A percentile compares a stretch with the other conserved stretches of the same genome.
Evolutionary conservation across 306 rosid genomes (phyloP).

Genomic region (Luffa acutangula): DNA sequence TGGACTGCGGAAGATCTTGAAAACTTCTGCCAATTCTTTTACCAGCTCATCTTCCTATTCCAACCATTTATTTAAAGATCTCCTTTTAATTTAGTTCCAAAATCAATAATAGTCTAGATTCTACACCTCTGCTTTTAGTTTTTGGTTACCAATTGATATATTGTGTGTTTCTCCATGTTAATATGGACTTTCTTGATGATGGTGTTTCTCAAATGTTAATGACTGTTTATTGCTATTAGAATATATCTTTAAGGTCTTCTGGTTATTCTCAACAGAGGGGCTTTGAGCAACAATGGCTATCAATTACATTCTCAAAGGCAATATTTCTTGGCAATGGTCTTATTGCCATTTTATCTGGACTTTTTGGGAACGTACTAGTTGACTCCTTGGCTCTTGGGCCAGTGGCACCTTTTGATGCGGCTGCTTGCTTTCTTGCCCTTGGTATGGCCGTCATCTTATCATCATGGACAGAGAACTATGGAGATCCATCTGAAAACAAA

Average conservation of each 20-base stretch:
- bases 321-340: slow-evolving; percentile 93
- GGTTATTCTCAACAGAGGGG: slow-evolving; percentile 49
- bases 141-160: not conserved
- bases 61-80: not conserved
- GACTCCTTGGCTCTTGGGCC: slow-evolving; percentile 80
- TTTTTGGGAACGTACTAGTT: slow-evolving; percentile 85
- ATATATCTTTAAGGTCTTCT: not conserved
- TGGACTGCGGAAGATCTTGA: not conserved
- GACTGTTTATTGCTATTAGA: not conserved
- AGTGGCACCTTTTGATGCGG: slow-evolving; percentile 97
- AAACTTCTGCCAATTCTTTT: not conserved
- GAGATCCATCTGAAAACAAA: slow-evolving; percentile 78
- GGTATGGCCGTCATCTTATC: slow-evolving; percentile 76
- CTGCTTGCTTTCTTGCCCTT: slow-evolving; percentile 85
- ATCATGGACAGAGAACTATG: slow-evolving; percentile 83
- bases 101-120: not conserved
- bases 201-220: not conserved
- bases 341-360: slow-evolving; percentile 72
- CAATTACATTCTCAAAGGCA: slow-evolving; percentile 83
- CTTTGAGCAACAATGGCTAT: slow-evolving; percentile 92
- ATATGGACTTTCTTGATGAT: not conserved
- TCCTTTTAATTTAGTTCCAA: not conserved
- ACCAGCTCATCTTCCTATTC: not conserved
- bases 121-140: not conserved
- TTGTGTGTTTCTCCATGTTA: not conserved